Evolutionary conservation across 805 yeast genomes (phyloP).

Genomic region (Starmerella riodocensis): DNA sequence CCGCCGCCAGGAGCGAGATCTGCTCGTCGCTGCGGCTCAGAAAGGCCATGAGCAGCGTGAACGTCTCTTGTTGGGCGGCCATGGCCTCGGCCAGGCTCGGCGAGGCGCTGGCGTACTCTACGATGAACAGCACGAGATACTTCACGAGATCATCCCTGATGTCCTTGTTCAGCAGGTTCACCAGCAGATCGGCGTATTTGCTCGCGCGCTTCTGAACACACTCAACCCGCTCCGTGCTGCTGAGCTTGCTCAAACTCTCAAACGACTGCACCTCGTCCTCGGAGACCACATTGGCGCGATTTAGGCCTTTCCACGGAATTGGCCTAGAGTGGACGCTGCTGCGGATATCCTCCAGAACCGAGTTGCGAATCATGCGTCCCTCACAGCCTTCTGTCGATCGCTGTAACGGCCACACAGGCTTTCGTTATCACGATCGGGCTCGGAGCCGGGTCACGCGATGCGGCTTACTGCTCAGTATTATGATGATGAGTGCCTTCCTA

Average conservation of each 20-base stretch:
- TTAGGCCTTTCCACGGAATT: slow-evolving; percentile 85
- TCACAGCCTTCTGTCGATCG: too few species aligned
- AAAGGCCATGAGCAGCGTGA: slow-evolving; percentile 33
- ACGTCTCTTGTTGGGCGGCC: slow-evolving; percentile 34
- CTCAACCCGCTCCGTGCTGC: slow-evolving; percentile 25
- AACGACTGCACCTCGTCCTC: slow-evolving; percentile 54
- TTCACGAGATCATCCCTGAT: slow-evolving; percentile 53
- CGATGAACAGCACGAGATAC: slow-evolving; percentile 47
- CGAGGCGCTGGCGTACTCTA: slow-evolving; percentile 35
- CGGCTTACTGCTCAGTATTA: too few species aligned
- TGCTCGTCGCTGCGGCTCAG: slow-evolving; percentile 43
- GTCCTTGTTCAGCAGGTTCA: slow-evolving; percentile 41
- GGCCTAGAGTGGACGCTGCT: slow-evolving; percentile 62
- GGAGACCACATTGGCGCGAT: slow-evolving; percentile 55
- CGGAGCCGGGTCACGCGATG: too few species aligned
- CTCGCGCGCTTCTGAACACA: slow-evolving; percentile 32
- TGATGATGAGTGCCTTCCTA: too few species aligned
- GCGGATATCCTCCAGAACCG: slow-evolving; percentile 28
- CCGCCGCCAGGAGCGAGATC: slow-evolving; percentile 42
- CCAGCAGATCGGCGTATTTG: slow-evolving; percentile 41
- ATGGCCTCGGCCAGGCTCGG: slow-evolving; percentile 29
- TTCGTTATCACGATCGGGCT: too few species aligned
- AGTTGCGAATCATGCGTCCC: slow-evolving; percentile 20
- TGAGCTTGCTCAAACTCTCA: slow-evolving; percentile 40
- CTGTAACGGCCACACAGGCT: too few species aligned